These are phyloP conservation scores for Nigrospora osmanthi DNA, from an alignment of 2,329 filamentous ascomycete species.

Conservation along the genomic window DNA sequence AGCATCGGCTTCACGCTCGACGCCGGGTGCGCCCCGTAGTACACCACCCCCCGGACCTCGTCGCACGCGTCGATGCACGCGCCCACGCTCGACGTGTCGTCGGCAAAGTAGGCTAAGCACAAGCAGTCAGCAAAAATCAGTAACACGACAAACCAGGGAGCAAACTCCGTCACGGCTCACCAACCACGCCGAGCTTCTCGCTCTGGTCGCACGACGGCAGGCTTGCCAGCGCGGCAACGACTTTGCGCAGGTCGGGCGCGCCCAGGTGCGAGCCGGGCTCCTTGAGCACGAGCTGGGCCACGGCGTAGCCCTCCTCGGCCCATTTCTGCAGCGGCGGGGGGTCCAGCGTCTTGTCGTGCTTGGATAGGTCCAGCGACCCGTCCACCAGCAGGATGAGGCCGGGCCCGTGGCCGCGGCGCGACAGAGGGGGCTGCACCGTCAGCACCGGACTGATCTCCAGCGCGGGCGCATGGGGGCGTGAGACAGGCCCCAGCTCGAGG, in stretches of 20 bases:
- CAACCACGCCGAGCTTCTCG: slow-evolving; percentile 8
- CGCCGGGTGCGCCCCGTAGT: slow-evolving; percentile 5
- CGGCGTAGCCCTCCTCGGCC: slow-evolving; percentile 63
- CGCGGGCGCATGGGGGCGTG: not conserved
- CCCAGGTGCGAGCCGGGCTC: slow-evolving; percentile 2
- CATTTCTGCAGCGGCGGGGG: slow-evolving; percentile 57
- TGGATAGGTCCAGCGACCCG: slow-evolving; percentile 9
- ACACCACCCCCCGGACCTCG: slow-evolving; percentile 11
- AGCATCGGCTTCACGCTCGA: slow-evolving; percentile 4
- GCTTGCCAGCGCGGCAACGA: slow-evolving; percentile 9
- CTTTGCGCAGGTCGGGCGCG: too few species aligned
- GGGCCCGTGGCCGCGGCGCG: slow-evolving; percentile 26
- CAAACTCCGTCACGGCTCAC: slow-evolving; percentile 4
- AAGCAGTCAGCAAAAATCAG: not conserved
- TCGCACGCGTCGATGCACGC: slow-evolving; percentile 12
- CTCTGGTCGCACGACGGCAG: slow-evolving; percentile 7
- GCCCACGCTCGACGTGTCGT: slow-evolving; percentile 1
- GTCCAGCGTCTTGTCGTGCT: slow-evolving; percentile 21
- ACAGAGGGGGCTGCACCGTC: slow-evolving; percentile 22
- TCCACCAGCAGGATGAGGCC: slow-evolving; percentile 24
- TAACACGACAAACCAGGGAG: not conserved
- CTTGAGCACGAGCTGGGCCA: slow-evolving; percentile 42
- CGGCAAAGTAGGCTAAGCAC: slow-evolving; percentile 7
- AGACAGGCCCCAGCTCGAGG: not conserved
- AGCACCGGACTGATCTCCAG: slow-evolving; percentile 7